These are phyloP conservation scores for Penicillium cosmopolitanum DNA, from an alignment of 495 filamentous ascomycete genomes.

Conservation along the genomic window DNA sequence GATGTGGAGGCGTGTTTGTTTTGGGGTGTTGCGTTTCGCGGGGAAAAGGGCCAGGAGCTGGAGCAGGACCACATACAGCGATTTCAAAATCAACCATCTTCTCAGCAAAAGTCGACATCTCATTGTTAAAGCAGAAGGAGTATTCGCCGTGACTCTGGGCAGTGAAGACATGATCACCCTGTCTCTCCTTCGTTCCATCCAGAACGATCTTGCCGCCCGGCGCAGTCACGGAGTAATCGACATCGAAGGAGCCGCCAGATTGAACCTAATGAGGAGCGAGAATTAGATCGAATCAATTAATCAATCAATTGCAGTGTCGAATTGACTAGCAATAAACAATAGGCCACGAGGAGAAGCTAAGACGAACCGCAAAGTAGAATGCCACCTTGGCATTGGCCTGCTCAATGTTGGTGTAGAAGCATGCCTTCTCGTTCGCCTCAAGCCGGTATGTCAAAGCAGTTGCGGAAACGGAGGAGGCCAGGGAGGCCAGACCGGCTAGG, in stretches of 20 bases:
- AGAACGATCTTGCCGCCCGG: slow-evolving; percentile 82
- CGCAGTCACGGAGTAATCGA: slow-evolving; percentile 87
- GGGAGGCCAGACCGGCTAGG: slow-evolving; percentile 61
- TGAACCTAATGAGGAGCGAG: slow-evolving; percentile 66
- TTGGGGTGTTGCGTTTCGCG: slow-evolving; percentile 2
- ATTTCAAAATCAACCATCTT: slow-evolving; percentile 99
- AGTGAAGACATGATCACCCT: slow-evolving; percentile 98
- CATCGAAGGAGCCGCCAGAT: slow-evolving; percentile 93
- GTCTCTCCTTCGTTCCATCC: slow-evolving; percentile 88
- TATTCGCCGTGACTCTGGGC: slow-evolving; percentile 93
- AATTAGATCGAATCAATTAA: neutral
- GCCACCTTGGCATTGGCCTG: slow-evolving; percentile 78
- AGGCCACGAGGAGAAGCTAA: neutral
- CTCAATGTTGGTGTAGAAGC: slow-evolving; percentile 85
- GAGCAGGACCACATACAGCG: slow-evolving; percentile 61
- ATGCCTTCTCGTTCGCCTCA: slow-evolving; percentile 86
- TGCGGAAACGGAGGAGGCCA: slow-evolving; percentile 64
- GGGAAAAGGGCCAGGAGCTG: neutral
- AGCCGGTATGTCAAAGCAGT: slow-evolving; percentile 97
- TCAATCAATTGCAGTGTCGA: neutral
- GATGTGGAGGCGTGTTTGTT: slow-evolving; percentile 5
- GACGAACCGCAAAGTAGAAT: slow-evolving; percentile 97
- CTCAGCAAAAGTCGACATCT: slow-evolving; percentile 97
- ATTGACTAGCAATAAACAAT: neutral
- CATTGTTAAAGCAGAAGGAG: slow-evolving; percentile 97